A percentile compares a stretch with the other conserved stretches of the same genome.
These are phyloP conservation scores for Paramecium sonneborni DNA, from an alignment of 73 alveolate species.

Conservation along the genomic window DNA sequence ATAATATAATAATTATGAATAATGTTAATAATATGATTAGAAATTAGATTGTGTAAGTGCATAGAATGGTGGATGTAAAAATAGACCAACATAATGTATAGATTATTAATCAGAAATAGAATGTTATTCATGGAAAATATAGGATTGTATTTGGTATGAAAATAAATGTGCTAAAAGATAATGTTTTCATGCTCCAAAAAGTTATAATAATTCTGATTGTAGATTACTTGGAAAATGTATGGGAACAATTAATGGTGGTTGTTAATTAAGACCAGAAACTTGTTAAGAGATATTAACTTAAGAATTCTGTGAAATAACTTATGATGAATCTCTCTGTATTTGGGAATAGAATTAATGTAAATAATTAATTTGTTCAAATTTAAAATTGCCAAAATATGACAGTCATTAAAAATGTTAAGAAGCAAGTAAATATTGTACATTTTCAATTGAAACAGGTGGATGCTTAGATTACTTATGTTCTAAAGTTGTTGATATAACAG, in stretches of 20 bases:
- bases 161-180: neutral
- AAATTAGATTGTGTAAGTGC: neutral
- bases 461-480: neutral
- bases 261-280: neutral
- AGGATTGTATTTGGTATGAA: neutral
- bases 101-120: neutral
- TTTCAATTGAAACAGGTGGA: neutral
- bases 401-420: neutral
- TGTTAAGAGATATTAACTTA: neutral
- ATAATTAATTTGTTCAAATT: neutral
- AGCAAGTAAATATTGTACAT: neutral
- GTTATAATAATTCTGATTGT: neutral
- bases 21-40: neutral
- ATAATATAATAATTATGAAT: neutral
- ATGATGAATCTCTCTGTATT: neutral
- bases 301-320: neutral
- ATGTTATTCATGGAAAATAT: neutral
- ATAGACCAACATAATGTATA: neutral
- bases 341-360: neutral
- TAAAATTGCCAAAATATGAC: neutral
- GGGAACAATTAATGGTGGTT: neutral
- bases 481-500: neutral
- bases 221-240: neutral
- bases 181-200: neutral
- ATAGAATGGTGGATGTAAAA: neutral